Evolutionary conservation across 208 protist genomes (phyloP), one percentile per base, ranked within the genome.

Genomic region (Endotrypanum monterogeii): DNA sequence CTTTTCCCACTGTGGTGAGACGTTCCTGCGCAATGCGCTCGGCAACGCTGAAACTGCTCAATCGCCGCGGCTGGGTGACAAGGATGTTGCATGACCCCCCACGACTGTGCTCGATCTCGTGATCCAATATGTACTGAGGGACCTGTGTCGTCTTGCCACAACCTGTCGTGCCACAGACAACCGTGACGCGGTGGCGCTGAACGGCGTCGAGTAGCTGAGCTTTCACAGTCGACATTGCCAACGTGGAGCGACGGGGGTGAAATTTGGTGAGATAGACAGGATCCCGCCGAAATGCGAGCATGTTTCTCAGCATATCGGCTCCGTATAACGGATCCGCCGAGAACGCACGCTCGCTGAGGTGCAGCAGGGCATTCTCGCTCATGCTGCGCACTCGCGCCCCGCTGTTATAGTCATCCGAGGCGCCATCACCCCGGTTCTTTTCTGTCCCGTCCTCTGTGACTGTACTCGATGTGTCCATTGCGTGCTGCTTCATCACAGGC

Each of bases 1-100:
- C 94, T 25, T 92, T 74, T 39, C 98, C 99, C 0, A 77, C 84
- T 62, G 73, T 83, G 83, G 58, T 90, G 82, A 92, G 79, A 35
- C 97, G 92, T 88, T 99, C 99, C 68, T 98, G 88, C 0, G 98
- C 96, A 48, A 99, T 99, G 72, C 99, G 93, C 71, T 98, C 97
- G 12, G 99, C 97, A 0, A 99, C 97, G 30, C 90, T 96, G 74
- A 99, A 99, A 14, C 99, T 98, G 37, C 98, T 99, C 25, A 99
- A 89, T 54, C 99, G 91, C 9, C 99, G 86, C 28, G 99, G 99
- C 87, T 99, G 99, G 32, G 98, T 99, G 76, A 98, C 98, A 48
- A 98, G 58, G 62, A 98, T 94, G 46, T 83, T 83, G 61, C 85
- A 91, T 3, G 30, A 28, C 18, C 86, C 84, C 3, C 90, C 89